Base-by-base conservation (phyloP, 2,329 filamentous ascomycete species). In the Zymoseptoria pseudotritici region DNA sequence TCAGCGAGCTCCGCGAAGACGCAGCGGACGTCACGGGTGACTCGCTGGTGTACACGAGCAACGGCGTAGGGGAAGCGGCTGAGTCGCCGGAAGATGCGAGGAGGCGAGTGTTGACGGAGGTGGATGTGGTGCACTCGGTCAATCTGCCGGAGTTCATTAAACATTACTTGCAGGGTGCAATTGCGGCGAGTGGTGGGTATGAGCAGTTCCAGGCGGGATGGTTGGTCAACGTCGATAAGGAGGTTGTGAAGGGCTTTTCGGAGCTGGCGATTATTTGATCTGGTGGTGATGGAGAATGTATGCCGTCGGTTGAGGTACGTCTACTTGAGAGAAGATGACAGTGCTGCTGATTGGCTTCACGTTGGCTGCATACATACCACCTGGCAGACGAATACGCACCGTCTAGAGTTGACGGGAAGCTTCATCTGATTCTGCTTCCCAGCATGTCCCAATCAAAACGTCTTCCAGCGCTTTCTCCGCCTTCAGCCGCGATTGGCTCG, bases 171-270 rank as follows among this genome's bases (percentile, higher is more conserved):
- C 78, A 83, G 58, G 77, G 79, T 13, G 75, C 86, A 4, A 82
- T 91, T 20, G 76, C 77, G 55, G 76, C 79, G 3, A 79, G 79
- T 3, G 89, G 89, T 1, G 88, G 88, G 0, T 82, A 87, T 66
- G 78, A 82, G 55, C 75, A 71, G 2, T 93, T 94, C 71, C 80
- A 86, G 70, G 80, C 83, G 58, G 80, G 86, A 55, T 92, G 86
- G 84, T 74, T 85, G 13, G 80, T 80, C n/a, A 89, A 91, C 63
- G 88, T 94, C 24, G 90, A 94, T 72, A 81, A 80, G 66, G 86
- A 91, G 61, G 82, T 92, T 17, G 67, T 93, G 62, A 77, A 78
- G 10, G 83, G 80, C n/a, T 93, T 91, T 70, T 75, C 79, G 22
- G 60, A 58, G 42, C 57, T 74, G 55, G 70, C 72, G 4, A 69